phyloP scores from a whole-genome alignment of 2,329 filamentous ascomycete genomes.

The Exophiala dermatitidis region DNA sequence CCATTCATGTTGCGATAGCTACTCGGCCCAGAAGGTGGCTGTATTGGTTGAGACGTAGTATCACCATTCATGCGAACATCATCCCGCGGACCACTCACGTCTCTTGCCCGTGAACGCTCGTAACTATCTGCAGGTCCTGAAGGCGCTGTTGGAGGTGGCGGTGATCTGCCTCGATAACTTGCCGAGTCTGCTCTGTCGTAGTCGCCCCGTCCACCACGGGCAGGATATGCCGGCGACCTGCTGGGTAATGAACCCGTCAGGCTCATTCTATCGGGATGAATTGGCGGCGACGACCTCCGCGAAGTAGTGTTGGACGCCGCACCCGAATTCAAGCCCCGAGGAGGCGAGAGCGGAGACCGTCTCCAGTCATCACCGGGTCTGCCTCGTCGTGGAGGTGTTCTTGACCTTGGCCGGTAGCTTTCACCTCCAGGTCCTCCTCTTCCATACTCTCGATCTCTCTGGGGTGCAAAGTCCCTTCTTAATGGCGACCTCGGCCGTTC shows the following conservation, averaged over 20 bases:
- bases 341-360: slow-evolving; percentile 45
- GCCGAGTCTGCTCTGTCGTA: slow-evolving; percentile 22
- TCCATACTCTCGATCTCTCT: slow-evolving; percentile 19
- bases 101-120: slow-evolving; percentile 1
- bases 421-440: slow-evolving; percentile 27
- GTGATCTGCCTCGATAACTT: slow-evolving; percentile 18
- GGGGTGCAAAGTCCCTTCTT: slow-evolving; percentile 32
- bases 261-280: slow-evolving; percentile 48
- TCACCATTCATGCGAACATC: slow-evolving; percentile 26
- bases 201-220: slow-evolving; percentile 10
- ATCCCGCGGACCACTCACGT: slow-evolving; percentile 13
- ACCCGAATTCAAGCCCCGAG: slow-evolving; percentile 45
- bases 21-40: slow-evolving; percentile 21
- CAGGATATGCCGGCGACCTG: slow-evolving; percentile 24
- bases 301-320: slow-evolving; percentile 52
- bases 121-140: slow-evolving; percentile 5
- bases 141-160: slow-evolving; percentile 13
- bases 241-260: slow-evolving; percentile 28
- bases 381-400: slow-evolving; percentile 45
- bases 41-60: background rate
- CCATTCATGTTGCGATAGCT: slow-evolving; percentile 22
- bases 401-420: slow-evolving; percentile 41
- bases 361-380: slow-evolving; percentile 45
- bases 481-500: slow-evolving; percentile 30
- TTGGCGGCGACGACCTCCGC: slow-evolving; percentile 54